Evolutionary conservation across 208 protist species (phyloP), one percentile per base, ranked within the genome.

Genomic region (Trypanosoma mega): DNA sequence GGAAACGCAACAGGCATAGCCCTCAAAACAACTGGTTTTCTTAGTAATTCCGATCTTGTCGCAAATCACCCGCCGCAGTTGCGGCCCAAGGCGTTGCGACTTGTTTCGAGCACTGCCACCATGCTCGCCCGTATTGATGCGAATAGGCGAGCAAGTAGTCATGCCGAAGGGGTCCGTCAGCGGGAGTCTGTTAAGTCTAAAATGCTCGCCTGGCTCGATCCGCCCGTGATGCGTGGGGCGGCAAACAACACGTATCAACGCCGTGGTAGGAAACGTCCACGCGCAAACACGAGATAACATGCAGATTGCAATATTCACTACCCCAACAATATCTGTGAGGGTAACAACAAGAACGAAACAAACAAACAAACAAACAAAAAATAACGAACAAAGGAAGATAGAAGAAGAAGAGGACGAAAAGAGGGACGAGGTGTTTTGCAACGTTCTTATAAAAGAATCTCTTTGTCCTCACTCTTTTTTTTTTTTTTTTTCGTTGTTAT

Each of bases 241-340:
- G 90, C 78, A 5, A 79, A 96, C 75, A 92, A 90, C 69, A 90
- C 78, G 55, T 96, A 96, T 64, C 78, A 90, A 52, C 76, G 86
- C 3, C 80, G 90, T 8, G 76, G 82, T 12, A 73, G 86, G n/a
- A 87, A 83, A 61, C 80, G 85, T 23, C 62, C 50, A 16, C 72
- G n/a, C n/a, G 82, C 20, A 34, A 46, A 18, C 59, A 55, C 18
- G 29, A 11, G 16, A 59, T 43, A 44, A 59, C 57, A 57, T 14
- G 4, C 6, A 21, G 23, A 11, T 26, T 11, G 33, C 24, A 27
- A 41, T 27, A 14, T 51, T 55, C 23, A 23, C 18, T 23, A 26
- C 9, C 14, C 2, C 9, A 29, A 48, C 9, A 20, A 1, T 48
- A 1, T 39, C 12, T 39, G 34, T 39, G 34, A 6, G 34, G 34